phyloP scores from a whole-genome alignment of 163 green algal genomes.

The Volvox carteri region DNA sequence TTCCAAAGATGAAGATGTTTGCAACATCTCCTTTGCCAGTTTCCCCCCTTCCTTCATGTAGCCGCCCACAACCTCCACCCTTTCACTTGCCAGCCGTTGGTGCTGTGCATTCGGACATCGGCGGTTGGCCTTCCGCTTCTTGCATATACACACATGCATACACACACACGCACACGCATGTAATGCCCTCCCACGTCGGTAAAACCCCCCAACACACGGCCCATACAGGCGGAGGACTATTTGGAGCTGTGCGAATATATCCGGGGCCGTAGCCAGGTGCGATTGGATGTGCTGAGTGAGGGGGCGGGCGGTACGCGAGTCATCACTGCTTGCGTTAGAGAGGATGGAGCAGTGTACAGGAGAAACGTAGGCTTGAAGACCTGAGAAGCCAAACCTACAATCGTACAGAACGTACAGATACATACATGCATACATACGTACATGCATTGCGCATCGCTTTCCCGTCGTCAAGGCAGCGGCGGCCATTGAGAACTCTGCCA shows the following conservation, averaged over 20 bases:
- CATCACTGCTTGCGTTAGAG: no score
- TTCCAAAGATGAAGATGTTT: no score
- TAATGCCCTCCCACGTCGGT: no score
- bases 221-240: constrained; percentile 36
- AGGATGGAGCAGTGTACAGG: no score
- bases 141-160: background rate
- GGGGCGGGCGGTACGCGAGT: no score
- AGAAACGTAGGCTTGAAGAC: no score
- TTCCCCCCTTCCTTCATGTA: no score
- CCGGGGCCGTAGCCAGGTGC: constrained; percentile 29
- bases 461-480: background rate
- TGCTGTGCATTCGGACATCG: background rate
- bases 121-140: background rate
- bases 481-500: background rate
- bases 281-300: no score
- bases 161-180: no score
- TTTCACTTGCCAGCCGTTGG: background rate
- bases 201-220: no score
- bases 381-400: no score
- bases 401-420: background rate
- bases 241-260: constrained; percentile 56
- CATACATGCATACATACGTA: background rate
- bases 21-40: no score
- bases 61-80: background rate
- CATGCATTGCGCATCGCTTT: background rate